A percentile compares a stretch with the other conserved stretches of the same genome.
phyloP scores from a whole-genome alignment of 2,329 filamentous ascomycete genomes.

The Fusarium sublunatum region DNA sequence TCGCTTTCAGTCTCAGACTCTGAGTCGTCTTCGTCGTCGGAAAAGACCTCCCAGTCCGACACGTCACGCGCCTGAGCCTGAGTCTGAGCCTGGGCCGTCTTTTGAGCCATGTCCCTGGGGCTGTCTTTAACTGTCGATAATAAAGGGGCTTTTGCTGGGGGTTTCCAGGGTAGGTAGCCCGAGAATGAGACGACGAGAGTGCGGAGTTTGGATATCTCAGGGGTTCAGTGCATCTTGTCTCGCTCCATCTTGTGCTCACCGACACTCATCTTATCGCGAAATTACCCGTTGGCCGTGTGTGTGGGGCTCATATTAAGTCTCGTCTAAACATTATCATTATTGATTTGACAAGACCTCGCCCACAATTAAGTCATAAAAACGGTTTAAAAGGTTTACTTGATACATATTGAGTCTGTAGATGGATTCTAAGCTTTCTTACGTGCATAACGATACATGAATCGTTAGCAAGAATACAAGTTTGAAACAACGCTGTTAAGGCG shows the following conservation, averaged over 20 bases:
- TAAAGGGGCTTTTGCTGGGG: not conserved
- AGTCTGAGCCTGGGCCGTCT: constrained; percentile 1
- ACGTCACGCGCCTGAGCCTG: not conserved
- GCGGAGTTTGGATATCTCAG: not conserved
- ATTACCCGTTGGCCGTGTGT: not conserved
- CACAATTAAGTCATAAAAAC: too few relatives aligned
- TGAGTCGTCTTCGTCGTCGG: not conserved
- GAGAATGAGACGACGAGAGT: not conserved
- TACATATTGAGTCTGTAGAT: too few relatives aligned
- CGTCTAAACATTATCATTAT: not conserved
- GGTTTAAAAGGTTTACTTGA: too few relatives aligned
- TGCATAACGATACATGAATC: not conserved
- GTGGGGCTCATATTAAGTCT: not conserved
- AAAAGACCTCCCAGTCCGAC: constrained; percentile 19
- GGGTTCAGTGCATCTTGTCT: not conserved
- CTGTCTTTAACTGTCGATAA: not conserved
- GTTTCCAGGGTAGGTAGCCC: not conserved
- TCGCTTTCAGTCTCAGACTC: constrained; percentile 6
- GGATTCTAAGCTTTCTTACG: too few relatives aligned
- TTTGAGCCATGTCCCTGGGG: not conserved
- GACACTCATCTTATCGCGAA: not conserved
- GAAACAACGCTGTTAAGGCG: not conserved
- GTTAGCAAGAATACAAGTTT: not conserved
- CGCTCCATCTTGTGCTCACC: not conserved
- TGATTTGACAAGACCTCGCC: not conserved